Conservation (phyloP, 2,329 filamentous ascomycete genomes). For the Cadophora sp. region DNA sequence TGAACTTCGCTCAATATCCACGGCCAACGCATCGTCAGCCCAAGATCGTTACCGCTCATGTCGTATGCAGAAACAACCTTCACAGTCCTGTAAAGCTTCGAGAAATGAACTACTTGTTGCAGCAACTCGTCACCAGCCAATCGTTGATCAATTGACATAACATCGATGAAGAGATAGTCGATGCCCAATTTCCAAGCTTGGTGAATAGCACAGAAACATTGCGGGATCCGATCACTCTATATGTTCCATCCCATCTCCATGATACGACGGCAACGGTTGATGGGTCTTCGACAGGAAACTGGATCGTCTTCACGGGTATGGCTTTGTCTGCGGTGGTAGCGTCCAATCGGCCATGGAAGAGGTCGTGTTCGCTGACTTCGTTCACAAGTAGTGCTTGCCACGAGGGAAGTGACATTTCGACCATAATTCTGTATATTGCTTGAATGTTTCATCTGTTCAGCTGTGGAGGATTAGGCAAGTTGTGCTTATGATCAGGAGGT, state of each 20-base stretch:
- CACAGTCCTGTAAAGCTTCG: neutral
- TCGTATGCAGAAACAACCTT: neutral
- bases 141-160: neutral
- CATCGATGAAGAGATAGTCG: neutral
- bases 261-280: neutral
- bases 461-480: neutral
- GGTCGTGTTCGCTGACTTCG: neutral
- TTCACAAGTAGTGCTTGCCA: neutral
- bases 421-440: neutral
- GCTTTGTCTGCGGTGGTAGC: neutral
- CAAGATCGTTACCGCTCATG: neutral
- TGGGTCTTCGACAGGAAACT: neutral
- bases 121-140: neutral
- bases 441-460: neutral
- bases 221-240: neutral
- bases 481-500: neutral
- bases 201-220: neutral
- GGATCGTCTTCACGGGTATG: neutral
- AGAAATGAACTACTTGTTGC: neutral
- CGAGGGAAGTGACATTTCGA: neutral
- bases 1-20: neutral
- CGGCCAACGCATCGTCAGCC: neutral
- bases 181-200: neutral
- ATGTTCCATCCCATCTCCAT: neutral
- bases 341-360: neutral